Evolutionary conservation across 2,329 filamentous ascomycete genomes (phyloP).

Genomic region (Fusarium circinatum): DNA sequence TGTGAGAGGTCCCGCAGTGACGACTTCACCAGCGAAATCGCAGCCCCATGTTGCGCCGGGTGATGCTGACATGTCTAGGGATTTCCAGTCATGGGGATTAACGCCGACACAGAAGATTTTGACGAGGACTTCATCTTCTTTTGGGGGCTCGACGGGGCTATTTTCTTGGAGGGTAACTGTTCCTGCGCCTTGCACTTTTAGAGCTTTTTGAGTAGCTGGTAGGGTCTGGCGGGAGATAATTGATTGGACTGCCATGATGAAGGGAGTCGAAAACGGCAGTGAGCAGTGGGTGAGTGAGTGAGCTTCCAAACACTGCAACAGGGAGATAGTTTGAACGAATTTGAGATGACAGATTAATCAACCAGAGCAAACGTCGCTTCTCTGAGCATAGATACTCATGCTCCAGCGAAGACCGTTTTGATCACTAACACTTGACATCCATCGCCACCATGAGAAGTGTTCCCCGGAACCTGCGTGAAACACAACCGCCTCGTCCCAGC

Average conservation of each 20-base stretch:
- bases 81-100: constrained; percentile 35
- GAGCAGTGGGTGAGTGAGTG: background rate
- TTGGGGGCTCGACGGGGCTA: background rate
- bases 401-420: background rate
- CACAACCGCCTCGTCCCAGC: accelerated
- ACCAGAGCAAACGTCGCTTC: background rate
- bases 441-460: background rate
- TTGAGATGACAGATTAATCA: background rate
- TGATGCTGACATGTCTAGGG: constrained; percentile 31
- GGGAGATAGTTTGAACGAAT: no score
- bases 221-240: background rate
- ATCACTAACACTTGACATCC: background rate
- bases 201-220: background rate
- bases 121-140: constrained; percentile 21
- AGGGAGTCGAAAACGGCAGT: background rate
- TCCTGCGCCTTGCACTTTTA: background rate
- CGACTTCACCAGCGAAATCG: constrained; percentile 31
- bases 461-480: background rate
- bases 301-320: background rate
- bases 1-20: background rate
- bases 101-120: constrained; percentile 22
- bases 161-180: background rate
- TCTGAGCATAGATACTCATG: background rate
- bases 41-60: constrained; percentile 30
- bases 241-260: constrained; percentile 4